A percentile compares a stretch with the other conserved stretches of the same genome.
These are phyloP conservation scores for Mrakia frigida DNA, from an alignment of 768 basidiomycete genomes.

Conservation along the genomic window DNA sequence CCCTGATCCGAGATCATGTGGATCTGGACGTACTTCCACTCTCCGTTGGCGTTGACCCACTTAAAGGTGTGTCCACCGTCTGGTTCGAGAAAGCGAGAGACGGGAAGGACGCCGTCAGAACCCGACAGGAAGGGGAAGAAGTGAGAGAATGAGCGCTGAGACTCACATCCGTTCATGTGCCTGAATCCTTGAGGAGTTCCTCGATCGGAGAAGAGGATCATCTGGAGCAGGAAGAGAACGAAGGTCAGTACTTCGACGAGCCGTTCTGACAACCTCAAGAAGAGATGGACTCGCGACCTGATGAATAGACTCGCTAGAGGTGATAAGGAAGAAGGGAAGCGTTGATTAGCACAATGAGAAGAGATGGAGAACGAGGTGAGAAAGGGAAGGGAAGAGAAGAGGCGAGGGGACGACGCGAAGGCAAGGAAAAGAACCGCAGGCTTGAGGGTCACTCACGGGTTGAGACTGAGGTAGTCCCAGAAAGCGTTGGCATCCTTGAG, in stretches of 20 bases:
- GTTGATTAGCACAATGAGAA: too few species aligned
- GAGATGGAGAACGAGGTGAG: too few species aligned
- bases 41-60: constrained; percentile 41
- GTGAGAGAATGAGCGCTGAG: not conserved
- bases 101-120: too few species aligned
- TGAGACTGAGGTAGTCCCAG: constrained; percentile 53
- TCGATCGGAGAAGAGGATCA: constrained; percentile 49
- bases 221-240: too few species aligned
- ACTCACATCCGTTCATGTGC: constrained; percentile 66
- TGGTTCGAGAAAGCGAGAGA: too few species aligned
- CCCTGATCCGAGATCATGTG: constrained; percentile 45
- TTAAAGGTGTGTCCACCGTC: constrained; percentile 48
- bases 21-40: constrained; percentile 45
- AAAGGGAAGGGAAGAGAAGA: too few species aligned
- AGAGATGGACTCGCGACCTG: too few species aligned
- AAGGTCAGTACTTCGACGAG: too few species aligned
- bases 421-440: too few species aligned
- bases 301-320: constrained; percentile 44
- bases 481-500: constrained; percentile 75
- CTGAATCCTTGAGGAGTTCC: constrained; percentile 55
- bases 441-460: constrained; percentile 38
- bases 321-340: too few species aligned
- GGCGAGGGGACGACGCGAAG: too few species aligned
- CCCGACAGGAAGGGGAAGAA: not conserved
- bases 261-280: too few species aligned